Base-by-base conservation (phyloP, 495 filamentous ascomycete species). In the Aspergillus campestris region DNA sequence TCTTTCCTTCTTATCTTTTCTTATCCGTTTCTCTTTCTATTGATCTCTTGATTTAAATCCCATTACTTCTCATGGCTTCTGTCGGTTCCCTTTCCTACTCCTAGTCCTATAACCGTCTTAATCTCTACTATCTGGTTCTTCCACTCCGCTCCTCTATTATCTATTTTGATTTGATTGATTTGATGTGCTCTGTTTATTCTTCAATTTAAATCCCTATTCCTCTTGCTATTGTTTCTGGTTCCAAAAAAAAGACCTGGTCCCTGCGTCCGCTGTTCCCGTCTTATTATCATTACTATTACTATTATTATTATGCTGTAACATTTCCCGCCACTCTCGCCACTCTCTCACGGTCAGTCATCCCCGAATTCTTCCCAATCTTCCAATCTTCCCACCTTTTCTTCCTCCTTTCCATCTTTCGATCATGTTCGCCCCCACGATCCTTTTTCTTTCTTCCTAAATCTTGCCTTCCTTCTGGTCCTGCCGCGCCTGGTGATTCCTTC, bases 271-370 rank as follows among this genome's bases (percentile, higher is more conserved):
- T 51, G 45, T 43, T 18, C 42, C 48, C 36, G 28, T 44, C 39
- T 6, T 24, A 24, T 24, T 24, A 24, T 4, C 4, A 24, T 24
- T 24, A 24, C 4, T 24, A 24, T 24, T 24, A 24, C 4, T 24
- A 24, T 24, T 1, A 24, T 24, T 24, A 2, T 24, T 24, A 24
- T 24, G 18, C 32, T 34, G 32, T 34, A 12, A 34, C 32, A 34
- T 34, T 34, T 53, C 29, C 48, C 50, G 55, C 55, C 55, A 58
- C 50, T 48, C 49, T 52, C 34, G 51, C 50, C 55, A 55, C 52
- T 44, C 42, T 30, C 18, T 27, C 42, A 40, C 42, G 31, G 55
- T 58, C 51, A 58, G 55, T 58, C 50, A 57, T 42, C 12, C 40
- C 37, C 45, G 14, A 44, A 35, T 47, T 49, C 43, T 47, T 40